Percentiles rank a stretch among this genome's conserved stretches.
Evolutionary conservation across 192 early-diverging fungal genomes (phyloP).

Genomic region (Entomortierella beljakovae): DNA sequence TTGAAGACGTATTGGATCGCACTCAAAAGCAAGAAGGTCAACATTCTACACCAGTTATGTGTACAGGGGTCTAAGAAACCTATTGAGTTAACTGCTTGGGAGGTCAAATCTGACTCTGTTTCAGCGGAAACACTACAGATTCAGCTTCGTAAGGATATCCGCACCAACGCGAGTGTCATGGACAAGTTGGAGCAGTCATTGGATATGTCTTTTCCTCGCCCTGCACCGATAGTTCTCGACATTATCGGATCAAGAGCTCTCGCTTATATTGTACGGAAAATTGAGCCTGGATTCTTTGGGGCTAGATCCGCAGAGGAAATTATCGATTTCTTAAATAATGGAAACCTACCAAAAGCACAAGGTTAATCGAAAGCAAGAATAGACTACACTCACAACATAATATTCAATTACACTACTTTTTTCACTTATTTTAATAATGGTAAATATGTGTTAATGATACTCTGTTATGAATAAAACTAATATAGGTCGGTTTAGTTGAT

Average conservation of each 20-base stretch:
- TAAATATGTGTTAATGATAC: too few relatives aligned
- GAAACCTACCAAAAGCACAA: too few relatives aligned
- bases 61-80: neutral
- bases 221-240: conserved; percentile 10
- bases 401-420: too few relatives aligned
- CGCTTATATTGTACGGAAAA: conserved; percentile 11
- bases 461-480: too few relatives aligned
- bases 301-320: too few relatives aligned
- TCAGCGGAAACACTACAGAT: neutral
- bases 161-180: conserved; percentile 13
- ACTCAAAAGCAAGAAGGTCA: neutral
- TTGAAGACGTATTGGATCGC: neutral
- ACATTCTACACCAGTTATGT: conserved; percentile 14
- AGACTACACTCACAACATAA: too few relatives aligned
- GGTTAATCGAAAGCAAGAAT: too few relatives aligned
- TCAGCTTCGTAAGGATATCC: conserved; percentile 14
- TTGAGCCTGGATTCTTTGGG: conserved; percentile 19
- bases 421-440: too few relatives aligned
- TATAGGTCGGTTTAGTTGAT: too few relatives aligned
- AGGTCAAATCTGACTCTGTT: conserved; percentile 5
- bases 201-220: neutral
- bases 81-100: conserved; percentile 15
- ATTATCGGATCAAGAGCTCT: conserved; percentile 12
- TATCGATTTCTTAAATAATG: too few relatives aligned
- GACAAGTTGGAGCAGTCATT: conserved; percentile 8